These are phyloP conservation scores for Aspergillus ostianus DNA, from an alignment of 495 filamentous ascomycete genomes.

Conservation along the genomic window DNA sequence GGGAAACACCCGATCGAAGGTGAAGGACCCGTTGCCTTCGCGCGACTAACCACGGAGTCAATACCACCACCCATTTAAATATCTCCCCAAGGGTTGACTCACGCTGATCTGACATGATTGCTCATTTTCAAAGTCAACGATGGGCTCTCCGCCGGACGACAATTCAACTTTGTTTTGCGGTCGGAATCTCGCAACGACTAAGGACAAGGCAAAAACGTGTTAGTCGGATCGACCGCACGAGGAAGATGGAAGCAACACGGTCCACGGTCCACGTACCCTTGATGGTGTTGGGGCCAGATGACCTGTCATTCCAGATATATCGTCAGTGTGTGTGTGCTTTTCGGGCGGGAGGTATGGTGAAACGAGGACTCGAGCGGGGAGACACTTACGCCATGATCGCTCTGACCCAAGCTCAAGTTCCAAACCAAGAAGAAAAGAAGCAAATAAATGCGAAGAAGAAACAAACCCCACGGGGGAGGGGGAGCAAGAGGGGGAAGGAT, in stretches of 20 bases:
- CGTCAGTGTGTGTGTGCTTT: constrained; percentile 26
- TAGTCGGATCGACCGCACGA: not conserved
- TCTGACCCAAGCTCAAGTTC: constrained; percentile 14
- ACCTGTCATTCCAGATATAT: constrained; percentile 27
- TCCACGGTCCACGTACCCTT: constrained; percentile 55
- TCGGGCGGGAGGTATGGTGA: constrained; percentile 3
- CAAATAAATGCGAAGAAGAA: constrained; percentile 11
- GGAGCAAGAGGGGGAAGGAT: constrained; percentile 14
- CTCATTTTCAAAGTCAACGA: constrained; percentile 82
- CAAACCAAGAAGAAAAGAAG: constrained; percentile 4
- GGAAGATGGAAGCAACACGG: not conserved
- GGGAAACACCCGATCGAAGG: constrained; percentile 95
- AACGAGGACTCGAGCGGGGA: constrained; percentile 8
- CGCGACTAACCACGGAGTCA: constrained; percentile 56
- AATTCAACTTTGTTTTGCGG: constrained; percentile 94
- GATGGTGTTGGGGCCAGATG: constrained; percentile 60
- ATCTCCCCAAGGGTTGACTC: constrained; percentile 29
- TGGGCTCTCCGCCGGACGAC: constrained; percentile 82
- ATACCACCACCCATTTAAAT: constrained; percentile 9
- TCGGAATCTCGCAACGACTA: constrained; percentile 93
- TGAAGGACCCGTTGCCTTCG: constrained; percentile 83
- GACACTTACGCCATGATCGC: constrained; percentile 51
- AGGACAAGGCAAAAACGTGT: constrained; percentile 3
- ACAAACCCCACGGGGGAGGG: constrained; percentile 30
- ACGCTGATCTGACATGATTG: constrained; percentile 89